These are phyloP conservation scores for Cucumis cinereus DNA, from an alignment of 306 rosid genomes.

Conservation along the genomic window DNA sequence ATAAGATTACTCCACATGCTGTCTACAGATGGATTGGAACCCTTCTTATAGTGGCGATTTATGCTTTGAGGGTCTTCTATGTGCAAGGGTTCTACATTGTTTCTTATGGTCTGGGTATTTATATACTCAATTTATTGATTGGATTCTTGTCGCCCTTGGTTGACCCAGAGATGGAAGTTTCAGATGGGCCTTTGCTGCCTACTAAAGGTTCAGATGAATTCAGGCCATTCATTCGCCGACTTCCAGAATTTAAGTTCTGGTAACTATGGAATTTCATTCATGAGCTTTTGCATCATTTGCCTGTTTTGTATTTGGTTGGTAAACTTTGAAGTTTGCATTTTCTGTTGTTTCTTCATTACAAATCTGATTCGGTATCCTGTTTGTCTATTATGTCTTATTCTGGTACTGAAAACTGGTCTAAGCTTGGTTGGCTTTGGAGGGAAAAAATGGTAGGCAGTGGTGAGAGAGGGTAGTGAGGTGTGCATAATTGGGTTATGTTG, in stretches of 20 bases:
- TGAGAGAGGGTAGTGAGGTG: not conserved
- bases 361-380: not conserved
- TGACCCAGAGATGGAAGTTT: conserved; percentile 68
- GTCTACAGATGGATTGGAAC: conserved; percentile 66
- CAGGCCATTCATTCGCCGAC: conserved; percentile 80
- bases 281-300: not conserved
- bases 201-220: conserved; percentile 87
- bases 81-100: conserved; percentile 73
- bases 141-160: conserved; percentile 77
- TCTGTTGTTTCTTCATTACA: not conserved
- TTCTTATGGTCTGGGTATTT: conserved; percentile 76
- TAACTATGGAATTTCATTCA: conserved; percentile 21
- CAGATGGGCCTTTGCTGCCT: conserved; percentile 59
- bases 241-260: conserved; percentile 95
- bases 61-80: conserved; percentile 54
- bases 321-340: not conserved
- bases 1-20: conserved; percentile 60
- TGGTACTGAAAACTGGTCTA: not conserved
- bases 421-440: not conserved
- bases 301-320: not conserved
- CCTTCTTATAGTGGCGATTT: conserved; percentile 23
- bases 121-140: conserved; percentile 71
- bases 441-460: not conserved
- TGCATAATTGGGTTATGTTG: not conserved
- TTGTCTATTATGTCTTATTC: not conserved